Evolutionary conservation across 2,329 filamentous ascomycete genomes (phyloP), one percentile per base, ranked within the genome.

Genomic region (Colletotrichum lini): DNA sequence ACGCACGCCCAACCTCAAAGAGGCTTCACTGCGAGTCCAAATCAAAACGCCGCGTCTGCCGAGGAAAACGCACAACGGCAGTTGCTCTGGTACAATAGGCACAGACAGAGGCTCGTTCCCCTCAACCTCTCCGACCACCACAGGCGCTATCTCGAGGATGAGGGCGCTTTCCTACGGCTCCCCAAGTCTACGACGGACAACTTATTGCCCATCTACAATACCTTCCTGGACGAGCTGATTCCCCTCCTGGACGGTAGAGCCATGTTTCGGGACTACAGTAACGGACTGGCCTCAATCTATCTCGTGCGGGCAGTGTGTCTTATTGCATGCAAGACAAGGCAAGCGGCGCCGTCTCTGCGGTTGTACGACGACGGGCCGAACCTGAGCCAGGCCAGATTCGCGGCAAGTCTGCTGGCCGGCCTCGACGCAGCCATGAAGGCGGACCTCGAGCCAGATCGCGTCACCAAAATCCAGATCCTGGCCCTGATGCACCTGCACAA

Each of bases 401-500:
- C 75, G 8, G 66, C 70, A 21, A 70, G 63, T 21, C 42, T 78
- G 0, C 63, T 77, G 1, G 18, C 35, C 0, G 75, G 76, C 4
- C 73, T 78, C 1, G 76, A 78, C 38, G 76, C 75, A 0, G 76
- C 76, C 1, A 59, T 77, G 3, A 74, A 76, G 18, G 75, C 76
- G 6, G 74, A 77, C 21, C 71, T 78, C 4, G 76, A 78, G 21
- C 68, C 75, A 0, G 73, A 77, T 38, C 65, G 75, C 0, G 60
- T 77, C 1, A 70, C 63, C 30, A 76, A 75, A 58, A 70, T 77
- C 12, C 76, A 76, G 59, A 70, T 78, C 4, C 26, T 78, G 4
- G 74, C 76, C 1, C 40, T 78, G 15, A 75, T 78, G 75, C 76
- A 77, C 12, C 64, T 78, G 3, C 73, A 77, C 45, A 77, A 77